phyloP scores from a whole-genome alignment of 805 yeast genomes.

The Metschnikowia koreensis region DNA sequence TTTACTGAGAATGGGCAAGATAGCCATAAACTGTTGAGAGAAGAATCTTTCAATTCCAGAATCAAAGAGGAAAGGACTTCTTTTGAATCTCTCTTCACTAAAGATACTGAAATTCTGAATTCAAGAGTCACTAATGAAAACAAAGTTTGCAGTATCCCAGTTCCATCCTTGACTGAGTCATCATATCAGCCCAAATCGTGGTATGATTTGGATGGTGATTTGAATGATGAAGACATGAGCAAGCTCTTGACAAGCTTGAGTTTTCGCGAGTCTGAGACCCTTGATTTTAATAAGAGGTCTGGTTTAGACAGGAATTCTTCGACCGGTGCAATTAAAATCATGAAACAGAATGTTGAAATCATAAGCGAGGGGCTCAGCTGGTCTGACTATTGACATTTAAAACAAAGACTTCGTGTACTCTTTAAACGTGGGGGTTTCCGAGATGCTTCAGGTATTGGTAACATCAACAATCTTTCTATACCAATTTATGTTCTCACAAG shows the following conservation, averaged over 20 bases:
- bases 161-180: slow-evolving; percentile 34
- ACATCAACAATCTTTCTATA: too few species aligned
- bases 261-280: slow-evolving; percentile 8
- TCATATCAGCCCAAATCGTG: slow-evolving; percentile 29
- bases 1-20: slow-evolving; percentile 5
- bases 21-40: too few species aligned
- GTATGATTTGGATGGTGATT: slow-evolving; percentile 26
- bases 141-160: slow-evolving; percentile 12
- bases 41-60: background rate
- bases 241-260: slow-evolving; percentile 16
- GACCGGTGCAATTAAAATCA: slow-evolving; percentile 7
- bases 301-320: background rate
- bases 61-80: background rate
- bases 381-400: slow-evolving; percentile 9
- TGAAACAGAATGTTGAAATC: slow-evolving; percentile 14
- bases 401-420: too few species aligned
- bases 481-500: too few species aligned
- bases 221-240: slow-evolving; percentile 29
- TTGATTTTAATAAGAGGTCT: background rate
- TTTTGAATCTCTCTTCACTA: background rate
- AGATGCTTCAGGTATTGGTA: too few species aligned
- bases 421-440: too few species aligned
- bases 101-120: background rate
- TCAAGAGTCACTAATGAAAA: background rate
- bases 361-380: slow-evolving; percentile 9